Base-by-base conservation (phyloP, 129 eudicot genomes). In the Calendula officinalis region DNA sequence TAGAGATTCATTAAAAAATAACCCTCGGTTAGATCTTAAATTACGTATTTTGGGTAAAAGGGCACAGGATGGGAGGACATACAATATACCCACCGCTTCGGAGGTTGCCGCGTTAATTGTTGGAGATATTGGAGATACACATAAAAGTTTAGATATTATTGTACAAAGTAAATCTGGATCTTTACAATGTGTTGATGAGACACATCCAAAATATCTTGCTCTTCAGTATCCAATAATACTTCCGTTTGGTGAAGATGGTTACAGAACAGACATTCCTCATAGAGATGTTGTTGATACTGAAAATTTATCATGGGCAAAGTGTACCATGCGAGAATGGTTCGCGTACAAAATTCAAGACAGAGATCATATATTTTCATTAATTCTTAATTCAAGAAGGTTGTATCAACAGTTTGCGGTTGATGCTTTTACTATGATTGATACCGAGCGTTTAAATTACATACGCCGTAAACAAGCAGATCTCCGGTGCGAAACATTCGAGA, bases 211-310 rank as follows among this genome's bases (percentile, higher is more conserved):
- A 1, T 68, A 46, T 45, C 32, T 60, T 32, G 14, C 65, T 1
- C 34, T 59, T 3, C 74, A 64, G 5, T 67, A 58, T 56, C 69
- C 72, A 0, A 14, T 75, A 5, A 36, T 81, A 4, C 75, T 73
- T 9, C 72, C 79, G 1, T 69, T 51, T 30, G 83, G 68, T 5
- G 69, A 64, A 17, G 74, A 43, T 64, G 86, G 81, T 2, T 77
- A 30, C n/a, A 39, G 59, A 35, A 1, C 3, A 5, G 45, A 49
- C 11, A 73, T 78, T 10, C 11, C 7, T 2, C 61, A 51, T 8
- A 8, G 51, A 2, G 22, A 9, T 6, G 9, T 11, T 1, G 3
- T 52, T 11, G 16, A 5, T 0, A 15, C 22, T 3, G 16, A 5
- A 3, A 0, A 35, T 35, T 14, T 3, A 0, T 5, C 30, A 8